These are phyloP conservation scores for Berberis thunbergii DNA, from an alignment of 164 flowering plant species.

Conservation along the genomic window DNA sequence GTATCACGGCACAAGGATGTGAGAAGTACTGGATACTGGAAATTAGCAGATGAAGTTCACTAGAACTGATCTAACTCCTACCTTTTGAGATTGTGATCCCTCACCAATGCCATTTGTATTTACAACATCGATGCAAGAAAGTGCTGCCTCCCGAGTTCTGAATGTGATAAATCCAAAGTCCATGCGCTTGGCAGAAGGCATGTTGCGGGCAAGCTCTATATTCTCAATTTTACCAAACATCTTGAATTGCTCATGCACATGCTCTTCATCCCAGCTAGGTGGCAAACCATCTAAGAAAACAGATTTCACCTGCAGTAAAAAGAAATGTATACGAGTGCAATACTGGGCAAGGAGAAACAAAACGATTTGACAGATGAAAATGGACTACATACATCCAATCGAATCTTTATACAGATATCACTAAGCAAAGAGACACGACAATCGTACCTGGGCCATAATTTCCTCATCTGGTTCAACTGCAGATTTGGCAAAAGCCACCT, in stretches of 20 bases:
- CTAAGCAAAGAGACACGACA: not conserved
- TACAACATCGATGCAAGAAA: slow-evolving; percentile 25
- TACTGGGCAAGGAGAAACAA: not conserved
- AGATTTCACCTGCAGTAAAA: slow-evolving; percentile 20
- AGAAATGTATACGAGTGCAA: not conserved
- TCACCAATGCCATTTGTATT: slow-evolving; percentile 17
- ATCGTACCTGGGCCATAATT: slow-evolving; percentile 23
- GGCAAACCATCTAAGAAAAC: slow-evolving; percentile 28
- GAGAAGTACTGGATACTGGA: not conserved
- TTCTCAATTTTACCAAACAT: slow-evolving; percentile 26
- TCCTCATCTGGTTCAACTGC: slow-evolving; percentile 23
- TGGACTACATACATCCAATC: too few relatives aligned
- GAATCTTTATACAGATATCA: not conserved
- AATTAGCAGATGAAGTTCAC: not conserved
- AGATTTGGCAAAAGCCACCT: slow-evolving; percentile 25
- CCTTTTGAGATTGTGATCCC: slow-evolving; percentile 12
- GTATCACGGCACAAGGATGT: not conserved
- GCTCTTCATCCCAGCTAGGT: slow-evolving; percentile 20
- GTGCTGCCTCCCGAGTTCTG: slow-evolving; percentile 22
- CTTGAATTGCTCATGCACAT: slow-evolving; percentile 13
- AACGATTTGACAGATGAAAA: not conserved
- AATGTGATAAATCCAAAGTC: slow-evolving; percentile 22
- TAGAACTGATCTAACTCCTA: slow-evolving; percentile 1
- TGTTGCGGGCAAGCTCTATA: slow-evolving; percentile 26
- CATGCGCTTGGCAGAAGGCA: slow-evolving; percentile 28